Percentiles rank a stretch among this genome's conserved stretches.
Evolutionary conservation across 108 stramenopile species (phyloP).

Genomic region (Schizochytrium sp.): DNA sequence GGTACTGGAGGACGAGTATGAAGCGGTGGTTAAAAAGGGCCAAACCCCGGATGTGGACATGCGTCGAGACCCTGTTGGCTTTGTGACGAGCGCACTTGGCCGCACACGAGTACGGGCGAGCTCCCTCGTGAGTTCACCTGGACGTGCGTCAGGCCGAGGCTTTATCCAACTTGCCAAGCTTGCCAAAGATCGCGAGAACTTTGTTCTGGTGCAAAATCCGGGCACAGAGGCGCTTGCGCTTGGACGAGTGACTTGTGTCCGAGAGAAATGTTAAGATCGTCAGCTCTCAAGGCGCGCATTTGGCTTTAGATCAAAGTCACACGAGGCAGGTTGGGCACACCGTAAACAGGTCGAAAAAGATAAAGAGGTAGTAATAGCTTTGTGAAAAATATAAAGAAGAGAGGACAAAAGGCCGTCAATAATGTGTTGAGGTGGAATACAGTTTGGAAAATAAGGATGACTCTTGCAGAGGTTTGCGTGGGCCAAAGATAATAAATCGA

Average conservation of each 20-base stretch:
- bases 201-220: not conserved
- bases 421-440: not conserved
- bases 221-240: not conserved
- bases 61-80: not conserved
- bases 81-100: not conserved
- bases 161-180: not conserved
- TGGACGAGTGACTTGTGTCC: not conserved
- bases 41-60: not conserved
- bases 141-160: not conserved
- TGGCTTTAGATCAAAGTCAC: not conserved
- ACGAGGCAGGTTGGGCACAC: no score
- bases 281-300: not conserved
- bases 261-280: not conserved
- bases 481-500: not conserved
- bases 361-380: not conserved
- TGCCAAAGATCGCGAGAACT: not conserved
- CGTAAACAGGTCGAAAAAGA: no score
- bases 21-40: not conserved
- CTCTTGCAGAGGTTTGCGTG: not conserved
- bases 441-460: not conserved
- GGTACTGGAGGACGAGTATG: not conserved
- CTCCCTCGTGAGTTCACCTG: not conserved
- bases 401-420: not conserved
- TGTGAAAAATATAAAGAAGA: not conserved
- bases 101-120: not conserved